Evolutionary conservation across 1,284 basidiomycete species (phyloP).

Genomic region (Papiliotrema fonsecae): DNA sequence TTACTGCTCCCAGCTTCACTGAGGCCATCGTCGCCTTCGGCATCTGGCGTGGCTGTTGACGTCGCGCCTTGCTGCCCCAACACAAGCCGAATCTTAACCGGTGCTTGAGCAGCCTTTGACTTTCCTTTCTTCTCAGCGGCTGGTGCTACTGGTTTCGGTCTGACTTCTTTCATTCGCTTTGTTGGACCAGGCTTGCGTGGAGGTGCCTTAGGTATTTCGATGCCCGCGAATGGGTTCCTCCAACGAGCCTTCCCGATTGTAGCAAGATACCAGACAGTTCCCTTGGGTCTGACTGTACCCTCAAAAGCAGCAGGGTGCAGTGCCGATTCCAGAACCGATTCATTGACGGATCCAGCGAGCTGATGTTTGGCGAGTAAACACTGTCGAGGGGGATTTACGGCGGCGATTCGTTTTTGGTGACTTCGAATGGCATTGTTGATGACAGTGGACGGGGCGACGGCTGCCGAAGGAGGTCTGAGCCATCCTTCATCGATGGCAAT

Average conservation of each 20-base stretch:
- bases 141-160: not conserved
- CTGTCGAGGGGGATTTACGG: conserved; percentile 21
- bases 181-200: conserved; percentile 29
- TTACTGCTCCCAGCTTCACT: conserved; percentile 5
- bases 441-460: conserved; percentile 33
- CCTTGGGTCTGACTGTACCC: conserved; percentile 33
- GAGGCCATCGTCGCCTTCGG: conserved; percentile 7
- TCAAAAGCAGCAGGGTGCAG: conserved; percentile 41
- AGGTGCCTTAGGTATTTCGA: conserved; percentile 37
- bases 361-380: conserved; percentile 41
- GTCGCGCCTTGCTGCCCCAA: conserved; percentile 8
- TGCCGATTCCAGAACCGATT: conserved; percentile 38
- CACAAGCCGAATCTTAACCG: conserved; percentile 26
- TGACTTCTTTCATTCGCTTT: conserved; percentile 12
- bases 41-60: too few relatives aligned
- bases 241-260: conserved; percentile 32
- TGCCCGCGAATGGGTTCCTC: conserved; percentile 39
- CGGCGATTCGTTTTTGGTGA: conserved; percentile 37
- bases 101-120: conserved; percentile 5
- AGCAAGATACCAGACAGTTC: conserved; percentile 40
- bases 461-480: conserved; percentile 43
- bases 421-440: conserved; percentile 42
- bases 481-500: conserved; percentile 39
- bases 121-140: not conserved
- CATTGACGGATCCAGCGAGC: conserved; percentile 38